Base-by-base conservation (phyloP, 2,329 filamentous ascomycete species). In the Fusarium lyarnte region DNA sequence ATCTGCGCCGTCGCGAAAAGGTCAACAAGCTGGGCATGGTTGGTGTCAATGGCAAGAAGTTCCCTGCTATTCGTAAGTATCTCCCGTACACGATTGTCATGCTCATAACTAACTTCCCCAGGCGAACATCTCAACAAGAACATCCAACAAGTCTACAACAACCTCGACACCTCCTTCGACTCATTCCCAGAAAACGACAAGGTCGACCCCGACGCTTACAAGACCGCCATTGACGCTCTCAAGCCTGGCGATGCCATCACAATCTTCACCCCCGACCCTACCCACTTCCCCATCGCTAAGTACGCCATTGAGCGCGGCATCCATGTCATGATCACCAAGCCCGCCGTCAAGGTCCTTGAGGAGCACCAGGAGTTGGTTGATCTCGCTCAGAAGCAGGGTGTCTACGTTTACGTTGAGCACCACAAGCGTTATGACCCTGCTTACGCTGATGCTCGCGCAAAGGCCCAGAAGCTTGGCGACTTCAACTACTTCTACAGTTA, bases 401-500 rank as follows among this genome's bases (percentile, higher is more conserved):
- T 98, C 65, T 95, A 95, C 80, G 94, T 97, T 73, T 97, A 94
- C 85, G 87, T 98, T 77, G 95, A 98, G 87, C 95, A 98, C 85
- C 95, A 98, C 88, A 98, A 98, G 87, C 94, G 95, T 64, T 98
- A 92, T 84, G 95, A 98, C 81, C 95, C 95, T 4, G 94, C 94
- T 27, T 98, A 98, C 85, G 90, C 93, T 19, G 95, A 98, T 81
- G 95, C 95, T 19, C 89, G 91, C 54, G 91, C 91, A 84, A 91
- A 92, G 76, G 93, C 94, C 19, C 85, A 89, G 79, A 90, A 87
- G 58, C 86, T 98, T 12, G 95, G 95, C 73, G 94, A 97, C 84
- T 98, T 98, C 90, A 97, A 97, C 87, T 98, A 98, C 87, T 98
- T 97, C 82, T 98, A 97, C 88, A 92, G 90, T 77, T 98, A 98